phyloP scores from a whole-genome alignment of 768 basidiomycete species.

The Amyloporia xantha region DNA sequence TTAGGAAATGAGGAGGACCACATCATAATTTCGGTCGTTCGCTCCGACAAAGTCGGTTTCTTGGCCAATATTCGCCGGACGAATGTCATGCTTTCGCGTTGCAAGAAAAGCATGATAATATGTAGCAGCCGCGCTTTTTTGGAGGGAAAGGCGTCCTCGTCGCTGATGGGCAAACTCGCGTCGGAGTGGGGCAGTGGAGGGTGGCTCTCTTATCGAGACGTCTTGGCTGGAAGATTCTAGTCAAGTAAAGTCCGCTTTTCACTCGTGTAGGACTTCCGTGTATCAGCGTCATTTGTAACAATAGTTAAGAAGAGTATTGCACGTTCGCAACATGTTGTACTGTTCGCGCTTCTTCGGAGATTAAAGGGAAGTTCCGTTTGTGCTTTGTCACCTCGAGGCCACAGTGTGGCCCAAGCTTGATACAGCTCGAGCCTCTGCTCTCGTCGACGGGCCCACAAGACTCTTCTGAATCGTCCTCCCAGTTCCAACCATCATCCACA shows the following conservation, averaged over 20 bases:
- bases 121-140: slow-evolving; percentile 21
- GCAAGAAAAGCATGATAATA: slow-evolving; percentile 28
- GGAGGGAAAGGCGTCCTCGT: slow-evolving; percentile 5
- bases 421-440: too few relatives aligned
- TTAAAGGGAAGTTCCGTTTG: neutral
- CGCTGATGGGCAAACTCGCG: slow-evolving; percentile 23
- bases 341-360: neutral
- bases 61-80: slow-evolving; percentile 20
- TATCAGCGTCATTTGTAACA: neutral
- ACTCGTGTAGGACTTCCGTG: neutral
- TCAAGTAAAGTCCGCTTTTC: neutral
- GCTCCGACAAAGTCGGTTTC: slow-evolving; percentile 26
- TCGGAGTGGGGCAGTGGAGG: slow-evolving; percentile 10
- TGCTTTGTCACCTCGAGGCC: neutral
- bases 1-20: slow-evolving; percentile 29
- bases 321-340: neutral
- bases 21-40: slow-evolving; percentile 28
- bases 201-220: slow-evolving; percentile 9
- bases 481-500: too few relatives aligned
- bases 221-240: slow-evolving; percentile 7
- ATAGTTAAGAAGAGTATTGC: neutral
- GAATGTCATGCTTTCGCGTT: slow-evolving; percentile 32
- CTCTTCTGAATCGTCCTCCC: too few relatives aligned
- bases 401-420: neutral
- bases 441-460: too few relatives aligned